Evolutionary conservation across 371 early-diverging fungal species (phyloP), one percentile per base, ranked within the genome.

Genomic region (Lichtheimia ornata): DNA sequence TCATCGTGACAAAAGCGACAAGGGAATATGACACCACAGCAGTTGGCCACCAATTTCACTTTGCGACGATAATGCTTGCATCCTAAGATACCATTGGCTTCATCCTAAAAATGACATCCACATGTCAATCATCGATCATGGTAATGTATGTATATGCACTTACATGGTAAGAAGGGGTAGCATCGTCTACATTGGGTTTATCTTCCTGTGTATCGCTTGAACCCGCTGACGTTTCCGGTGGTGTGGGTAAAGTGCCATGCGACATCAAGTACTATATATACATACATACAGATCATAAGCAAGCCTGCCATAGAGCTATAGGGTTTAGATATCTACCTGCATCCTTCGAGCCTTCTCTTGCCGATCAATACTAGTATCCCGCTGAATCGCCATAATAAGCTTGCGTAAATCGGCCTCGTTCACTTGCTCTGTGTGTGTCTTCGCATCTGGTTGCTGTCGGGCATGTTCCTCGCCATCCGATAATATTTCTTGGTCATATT

Each of bases 1-100:
- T 95, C 94, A 69, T 99, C 95, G 70, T 99, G 99, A 72, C 99
- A 99, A 66, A 97, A 92, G 51, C 98, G 87, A 73, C 99, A 99
- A 20, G 94, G 75, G 61, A 85, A 90, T 87, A 94, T 94, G 57
- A 81, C 81, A 49, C 86, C 87, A 73, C 99, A 99, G 67, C 99
- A 98, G 53, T 91, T 87, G 9, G 96, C 94, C 64, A 92, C 88
- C 7, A 99, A 64, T 67, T 94, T 92, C 62, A 88, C 88, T 24
- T 89, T 88, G 6, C 97, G 79, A 66, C 88, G 88, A 75, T 99
- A 99, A 73, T 99, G 99, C 64, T 88, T 84, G 75, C 99, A 99
- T 4, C 98, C 99, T 1, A 89, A 59, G 9, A 79, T 71, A 13
- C 62, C 64, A 5, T 76, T 69, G 35, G 83, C 72, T 60, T 88